These are phyloP conservation scores for Peronospora destructor DNA, from an alignment of 352 stramenopile genomes.

Conservation along the genomic window DNA sequence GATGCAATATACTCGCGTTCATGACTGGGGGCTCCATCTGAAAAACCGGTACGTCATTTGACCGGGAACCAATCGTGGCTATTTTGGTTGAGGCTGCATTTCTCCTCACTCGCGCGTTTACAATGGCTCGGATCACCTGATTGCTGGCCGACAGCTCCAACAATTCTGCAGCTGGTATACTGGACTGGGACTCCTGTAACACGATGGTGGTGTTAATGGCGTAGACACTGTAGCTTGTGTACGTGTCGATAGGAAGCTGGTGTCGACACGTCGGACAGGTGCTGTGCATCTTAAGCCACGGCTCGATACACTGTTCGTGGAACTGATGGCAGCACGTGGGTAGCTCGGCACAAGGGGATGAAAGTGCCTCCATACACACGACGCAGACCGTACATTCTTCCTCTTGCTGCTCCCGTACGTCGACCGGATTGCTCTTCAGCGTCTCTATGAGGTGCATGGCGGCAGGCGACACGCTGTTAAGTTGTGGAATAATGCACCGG, in stretches of 20 bases:
- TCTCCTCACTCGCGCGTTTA: conserved; percentile 74
- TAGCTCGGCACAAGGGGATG: conserved; percentile 49
- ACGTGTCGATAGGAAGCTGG: conserved; percentile 72
- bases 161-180: conserved; percentile 65
- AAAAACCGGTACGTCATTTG: conserved; percentile 43
- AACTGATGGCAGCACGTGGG: conserved; percentile 75
- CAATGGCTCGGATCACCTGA: conserved; percentile 80
- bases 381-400: conserved; percentile 43
- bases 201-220: conserved; percentile 89
- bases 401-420: conserved; percentile 20
- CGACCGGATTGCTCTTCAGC: conserved; percentile 41
- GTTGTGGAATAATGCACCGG: conserved; percentile 84
- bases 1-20: conserved; percentile 74
- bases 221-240: conserved; percentile 85
- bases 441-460: conserved; percentile 50
- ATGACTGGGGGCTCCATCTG: conserved; percentile 57
- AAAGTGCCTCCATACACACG: conserved; percentile 77
- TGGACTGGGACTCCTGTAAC: conserved; percentile 75
- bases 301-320: conserved; percentile 72
- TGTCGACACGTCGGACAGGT: conserved; percentile 79
- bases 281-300: conserved; percentile 83
- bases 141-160: conserved; percentile 77
- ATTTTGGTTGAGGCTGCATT: conserved; percentile 27
- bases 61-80: conserved; percentile 17
- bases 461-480: conserved; percentile 75